Percentiles rank a stretch among this genome's conserved stretches.
These are phyloP conservation scores for Ailanthus altissimus DNA, from an alignment of 345 rosid species.

Conservation along the genomic window DNA sequence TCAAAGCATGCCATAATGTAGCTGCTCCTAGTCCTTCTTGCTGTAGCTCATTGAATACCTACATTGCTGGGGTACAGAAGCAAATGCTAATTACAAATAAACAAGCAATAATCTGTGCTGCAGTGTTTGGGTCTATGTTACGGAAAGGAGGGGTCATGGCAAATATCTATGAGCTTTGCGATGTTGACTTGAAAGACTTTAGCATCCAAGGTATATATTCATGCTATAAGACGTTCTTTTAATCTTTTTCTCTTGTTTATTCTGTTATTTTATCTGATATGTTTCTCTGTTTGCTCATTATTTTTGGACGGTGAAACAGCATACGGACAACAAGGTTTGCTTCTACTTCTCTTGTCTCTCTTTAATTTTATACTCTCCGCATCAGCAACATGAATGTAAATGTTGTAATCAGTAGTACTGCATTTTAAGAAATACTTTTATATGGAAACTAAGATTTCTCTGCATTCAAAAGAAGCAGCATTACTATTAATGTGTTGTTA, in stretches of 20 bases:
- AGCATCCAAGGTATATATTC: constrained; percentile 75
- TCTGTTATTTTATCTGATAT: constrained; percentile 29
- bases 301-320: constrained; percentile 45
- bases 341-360: constrained; percentile 1
- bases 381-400: not conserved
- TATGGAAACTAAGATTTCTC: not conserved
- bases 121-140: constrained; percentile 76
- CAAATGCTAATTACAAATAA: constrained; percentile 96
- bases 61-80: constrained; percentile 78
- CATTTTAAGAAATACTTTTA: not conserved
- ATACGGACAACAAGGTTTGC: constrained; percentile 82
- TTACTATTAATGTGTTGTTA: not conserved
- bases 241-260: not conserved
- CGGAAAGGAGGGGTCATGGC: constrained; percentile 85
- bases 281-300: constrained; percentile 32
- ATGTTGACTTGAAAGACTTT: constrained; percentile 92
- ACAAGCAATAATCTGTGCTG: constrained; percentile 93
- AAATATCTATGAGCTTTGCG: constrained; percentile 90
- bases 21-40: constrained; percentile 94
- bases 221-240: not conserved
- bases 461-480: not conserved
- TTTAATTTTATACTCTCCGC: not conserved
- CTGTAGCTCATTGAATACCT: constrained; percentile 82
- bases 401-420: not conserved
- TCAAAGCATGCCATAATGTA: constrained; percentile 77